Percentiles rank a stretch among this genome's conserved stretches.
phyloP scores from a whole-genome alignment of 129 eudicot genomes.

The Escallonia herrerae region DNA sequence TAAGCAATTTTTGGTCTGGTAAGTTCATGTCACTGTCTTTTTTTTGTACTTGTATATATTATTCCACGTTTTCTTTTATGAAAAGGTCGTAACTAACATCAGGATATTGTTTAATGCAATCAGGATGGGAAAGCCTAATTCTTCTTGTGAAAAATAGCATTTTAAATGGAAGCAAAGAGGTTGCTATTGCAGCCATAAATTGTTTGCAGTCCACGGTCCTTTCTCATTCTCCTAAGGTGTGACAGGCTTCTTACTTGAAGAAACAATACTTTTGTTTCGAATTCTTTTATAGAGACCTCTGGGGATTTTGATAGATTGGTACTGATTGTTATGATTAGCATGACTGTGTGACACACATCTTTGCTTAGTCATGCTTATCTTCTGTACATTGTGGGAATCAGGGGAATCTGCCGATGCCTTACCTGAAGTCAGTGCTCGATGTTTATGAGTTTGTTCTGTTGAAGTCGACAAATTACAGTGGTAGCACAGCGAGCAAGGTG shows the following conservation, averaged over 20 bases:
- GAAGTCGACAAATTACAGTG: constrained; percentile 43
- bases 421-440: constrained; percentile 84
- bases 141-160: constrained; percentile 62
- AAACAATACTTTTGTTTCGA: neutral
- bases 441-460: constrained; percentile 72
- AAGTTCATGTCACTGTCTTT: constrained; percentile 3
- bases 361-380: neutral
- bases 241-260: neutral
- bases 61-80: neutral
- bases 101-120: constrained; percentile 7
- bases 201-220: constrained; percentile 91
- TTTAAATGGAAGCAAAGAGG: constrained; percentile 87
- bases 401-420: constrained; percentile 87
- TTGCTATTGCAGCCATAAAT: constrained; percentile 89
- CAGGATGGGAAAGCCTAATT: constrained; percentile 96
- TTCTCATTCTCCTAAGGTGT: constrained; percentile 92
- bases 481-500: constrained; percentile 55
- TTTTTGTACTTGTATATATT: neutral
- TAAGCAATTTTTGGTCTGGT: constrained; percentile 85
- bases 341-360: neutral
- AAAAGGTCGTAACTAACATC: constrained; percentile 1
- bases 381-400: constrained; percentile 27
- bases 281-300: neutral
- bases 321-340: too few relatives aligned
- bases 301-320: neutral